Evolutionary conservation across 1,284 basidiomycete genomes (phyloP).

Genomic region (Apiotrichum laibachii): DNA sequence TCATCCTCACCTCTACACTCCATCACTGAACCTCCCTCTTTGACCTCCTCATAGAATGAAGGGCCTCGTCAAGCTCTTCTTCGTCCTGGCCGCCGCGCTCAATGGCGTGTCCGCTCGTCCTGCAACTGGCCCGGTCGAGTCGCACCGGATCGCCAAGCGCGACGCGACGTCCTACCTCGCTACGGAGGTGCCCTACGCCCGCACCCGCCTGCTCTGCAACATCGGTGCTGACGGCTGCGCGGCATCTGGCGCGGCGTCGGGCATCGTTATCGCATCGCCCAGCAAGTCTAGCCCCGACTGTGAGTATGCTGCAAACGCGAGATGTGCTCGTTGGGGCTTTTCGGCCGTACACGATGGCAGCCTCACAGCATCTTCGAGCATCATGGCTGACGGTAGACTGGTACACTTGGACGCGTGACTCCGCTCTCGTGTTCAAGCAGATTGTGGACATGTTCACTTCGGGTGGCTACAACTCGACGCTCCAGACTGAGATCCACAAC

Average conservation of each 20-base stretch:
- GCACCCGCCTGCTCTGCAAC: constrained; percentile 31
- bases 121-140: no score
- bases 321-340: no score
- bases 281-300: constrained; percentile 18
- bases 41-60: no score
- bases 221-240: constrained; percentile 30
- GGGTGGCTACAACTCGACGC: constrained; percentile 12
- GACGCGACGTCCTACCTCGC: not conserved
- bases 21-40: no score
- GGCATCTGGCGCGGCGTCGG: constrained; percentile 41
- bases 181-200: not conserved
- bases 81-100: no score
- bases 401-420: constrained; percentile 56
- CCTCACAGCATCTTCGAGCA: not conserved
- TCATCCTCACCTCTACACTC: no score
- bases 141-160: not conserved
- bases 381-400: constrained; percentile 46
- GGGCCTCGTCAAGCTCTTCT: no score
- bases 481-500: constrained; percentile 2
- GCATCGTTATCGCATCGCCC: constrained; percentile 53
- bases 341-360: not conserved
- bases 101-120: no score
- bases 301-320: no score
- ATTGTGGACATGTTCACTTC: constrained; percentile 38
- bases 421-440: constrained; percentile 45